These are phyloP conservation scores for Diplodia corticola DNA, from an alignment of 2,329 filamentous ascomycete species.

Conservation along the genomic window DNA sequence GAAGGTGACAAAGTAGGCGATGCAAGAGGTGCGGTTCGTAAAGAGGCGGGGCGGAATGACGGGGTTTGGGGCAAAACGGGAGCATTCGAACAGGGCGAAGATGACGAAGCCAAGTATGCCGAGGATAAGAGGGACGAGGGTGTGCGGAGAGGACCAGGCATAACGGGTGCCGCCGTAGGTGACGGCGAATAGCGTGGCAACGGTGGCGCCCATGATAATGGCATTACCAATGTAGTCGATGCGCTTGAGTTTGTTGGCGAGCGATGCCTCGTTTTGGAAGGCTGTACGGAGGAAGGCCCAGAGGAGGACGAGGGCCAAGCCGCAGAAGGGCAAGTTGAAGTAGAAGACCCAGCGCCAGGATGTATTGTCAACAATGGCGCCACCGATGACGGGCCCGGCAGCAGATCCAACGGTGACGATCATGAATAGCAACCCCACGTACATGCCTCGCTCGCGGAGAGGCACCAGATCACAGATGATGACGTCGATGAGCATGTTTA, in stretches of 20 bases:
- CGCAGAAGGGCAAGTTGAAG: conserved; percentile 39
- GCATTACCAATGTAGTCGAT: conserved; percentile 49
- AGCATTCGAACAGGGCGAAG: conserved; percentile 44
- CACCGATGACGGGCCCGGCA: conserved; percentile 35
- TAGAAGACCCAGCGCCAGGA: conserved; percentile 54
- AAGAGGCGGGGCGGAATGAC: conserved; percentile 50
- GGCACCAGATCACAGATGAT: conserved; percentile 56
- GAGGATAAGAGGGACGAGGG: conserved; percentile 48
- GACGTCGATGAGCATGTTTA: conserved; percentile 37
- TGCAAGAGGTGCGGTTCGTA: conserved; percentile 42
- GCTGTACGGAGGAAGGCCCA: conserved; percentile 44
- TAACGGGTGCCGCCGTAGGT: conserved; percentile 47
- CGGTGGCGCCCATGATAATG: conserved; percentile 44
- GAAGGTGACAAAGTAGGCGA: conserved; percentile 40
- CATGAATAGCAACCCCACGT: conserved; percentile 25
- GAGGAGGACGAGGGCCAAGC: conserved; percentile 32
- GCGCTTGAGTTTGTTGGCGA: conserved; percentile 28
- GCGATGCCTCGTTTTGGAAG: conserved; percentile 28
- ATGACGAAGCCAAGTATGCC: conserved; percentile 43
- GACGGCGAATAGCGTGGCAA: conserved; percentile 47
- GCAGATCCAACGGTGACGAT: conserved; percentile 29
- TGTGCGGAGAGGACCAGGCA: conserved; percentile 44
- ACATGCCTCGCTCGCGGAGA: conserved; percentile 47
- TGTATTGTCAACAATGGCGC: conserved; percentile 33
- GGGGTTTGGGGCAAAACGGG: conserved; percentile 33